Evolutionary conservation across 768 basidiomycete genomes (phyloP).

Genomic region (Pleurotus djamor): DNA sequence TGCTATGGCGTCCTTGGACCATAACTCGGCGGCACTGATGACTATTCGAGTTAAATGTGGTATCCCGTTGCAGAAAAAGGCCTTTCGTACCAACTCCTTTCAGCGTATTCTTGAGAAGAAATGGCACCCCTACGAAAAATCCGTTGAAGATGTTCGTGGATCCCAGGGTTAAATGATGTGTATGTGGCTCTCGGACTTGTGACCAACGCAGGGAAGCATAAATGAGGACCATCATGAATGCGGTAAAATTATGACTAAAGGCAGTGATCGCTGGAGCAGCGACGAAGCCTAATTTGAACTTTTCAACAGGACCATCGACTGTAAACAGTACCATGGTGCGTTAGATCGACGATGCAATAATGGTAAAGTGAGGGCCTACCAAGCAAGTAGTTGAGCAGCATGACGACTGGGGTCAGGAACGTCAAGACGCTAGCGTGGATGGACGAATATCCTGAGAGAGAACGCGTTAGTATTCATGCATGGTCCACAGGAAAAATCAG

Average conservation of each 20-base stretch:
- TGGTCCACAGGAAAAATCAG: not conserved
- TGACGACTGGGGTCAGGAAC: not conserved
- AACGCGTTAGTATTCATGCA: not conserved
- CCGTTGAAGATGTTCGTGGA: not conserved
- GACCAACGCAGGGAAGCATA: not conserved
- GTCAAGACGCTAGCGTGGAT: constrained; percentile 7
- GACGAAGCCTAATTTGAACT: constrained; percentile 5
- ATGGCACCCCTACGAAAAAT: not conserved
- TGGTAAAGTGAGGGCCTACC: not conserved
- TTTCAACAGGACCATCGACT: constrained; percentile 7
- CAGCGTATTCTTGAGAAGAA: not conserved
- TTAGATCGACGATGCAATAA: not conserved
- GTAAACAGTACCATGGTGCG: no score
- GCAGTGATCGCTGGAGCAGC: constrained; percentile 9
- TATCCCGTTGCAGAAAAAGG: not conserved
- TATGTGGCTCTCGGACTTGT: not conserved
- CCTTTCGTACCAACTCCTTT: not conserved
- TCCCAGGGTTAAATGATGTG: not conserved
- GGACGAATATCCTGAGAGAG: not conserved
- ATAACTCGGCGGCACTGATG: constrained; percentile 5
- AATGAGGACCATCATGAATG: not conserved
- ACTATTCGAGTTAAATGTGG: not conserved
- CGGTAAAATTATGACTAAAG: constrained; percentile 2
- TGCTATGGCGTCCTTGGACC: constrained; percentile 9
- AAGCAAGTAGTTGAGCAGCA: constrained; percentile 9